phyloP scores from a whole-genome alignment of 139 green algal genomes.

The Chlamydomonas sp. region DNA sequence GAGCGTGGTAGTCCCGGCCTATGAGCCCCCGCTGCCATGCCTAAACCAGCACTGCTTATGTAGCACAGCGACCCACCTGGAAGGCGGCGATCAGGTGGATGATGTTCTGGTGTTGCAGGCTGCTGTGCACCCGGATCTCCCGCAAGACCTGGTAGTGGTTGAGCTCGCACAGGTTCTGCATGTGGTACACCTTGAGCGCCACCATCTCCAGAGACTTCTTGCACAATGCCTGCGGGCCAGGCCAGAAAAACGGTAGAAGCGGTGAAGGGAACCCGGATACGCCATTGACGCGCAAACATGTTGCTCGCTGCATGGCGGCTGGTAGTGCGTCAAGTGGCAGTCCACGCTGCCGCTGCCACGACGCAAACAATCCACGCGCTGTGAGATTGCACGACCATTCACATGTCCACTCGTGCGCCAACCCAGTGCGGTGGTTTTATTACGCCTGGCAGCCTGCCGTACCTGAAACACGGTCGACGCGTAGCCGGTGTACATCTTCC shows the following conservation, averaged over 20 bases:
- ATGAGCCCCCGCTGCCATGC: not conserved
- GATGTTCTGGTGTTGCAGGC: conserved; percentile 70
- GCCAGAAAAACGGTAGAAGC: not conserved
- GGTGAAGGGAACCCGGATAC: not conserved
- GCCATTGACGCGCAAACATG: no score
- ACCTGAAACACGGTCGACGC: conserved; percentile 66
- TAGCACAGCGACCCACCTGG: conserved; percentile 43
- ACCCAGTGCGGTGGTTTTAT: no score
- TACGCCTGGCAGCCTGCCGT: not conserved
- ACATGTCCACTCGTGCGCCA: not conserved
- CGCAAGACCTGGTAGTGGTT: conserved; percentile 67
- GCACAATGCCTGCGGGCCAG: conserved; percentile 45
- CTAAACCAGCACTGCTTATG: not conserved
- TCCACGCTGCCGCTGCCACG: no score
- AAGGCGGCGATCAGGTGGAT: conserved; percentile 63
- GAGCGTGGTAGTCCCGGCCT: not conserved
- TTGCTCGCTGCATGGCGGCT: no score
- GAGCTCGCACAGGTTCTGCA: conserved; percentile 65
- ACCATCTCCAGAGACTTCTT: conserved; percentile 61
- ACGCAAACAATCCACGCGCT: no score
- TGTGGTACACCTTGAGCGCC: conserved; percentile 65
- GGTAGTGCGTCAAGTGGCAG: no score
- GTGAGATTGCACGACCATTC: not conserved
- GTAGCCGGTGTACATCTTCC: conserved; percentile 76
- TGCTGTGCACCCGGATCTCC: conserved; percentile 65